phyloP scores from a whole-genome alignment of 441 rosid species.

The Gossypium lobatum region DNA sequence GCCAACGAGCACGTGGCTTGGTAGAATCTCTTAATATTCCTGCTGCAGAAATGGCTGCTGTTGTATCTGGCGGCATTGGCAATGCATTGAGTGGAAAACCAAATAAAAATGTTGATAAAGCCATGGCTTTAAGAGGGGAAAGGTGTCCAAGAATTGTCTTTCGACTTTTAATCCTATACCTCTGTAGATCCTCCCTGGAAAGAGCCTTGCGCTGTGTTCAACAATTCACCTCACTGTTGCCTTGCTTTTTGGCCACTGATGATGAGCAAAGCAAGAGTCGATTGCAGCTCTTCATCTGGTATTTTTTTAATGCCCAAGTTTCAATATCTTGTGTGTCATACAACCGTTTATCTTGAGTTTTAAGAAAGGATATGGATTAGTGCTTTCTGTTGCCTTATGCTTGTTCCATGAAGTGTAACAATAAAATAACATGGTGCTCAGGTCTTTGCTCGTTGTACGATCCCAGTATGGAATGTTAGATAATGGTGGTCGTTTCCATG shows the following conservation, averaged over 20 bases:
- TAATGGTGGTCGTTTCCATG: constrained; percentile 95
- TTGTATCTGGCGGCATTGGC: constrained; percentile 96
- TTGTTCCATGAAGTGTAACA: constrained; percentile 20
- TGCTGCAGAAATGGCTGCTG: constrained; percentile 99
- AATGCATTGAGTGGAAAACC: constrained; percentile 88
- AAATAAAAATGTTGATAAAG: constrained; percentile 80
- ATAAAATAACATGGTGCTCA: constrained; percentile 29
- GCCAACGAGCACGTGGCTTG: constrained; percentile 97
- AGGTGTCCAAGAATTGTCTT: constrained; percentile 90
- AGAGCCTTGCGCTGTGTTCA: constrained; percentile 95
- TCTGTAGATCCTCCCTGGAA: constrained; percentile 81
- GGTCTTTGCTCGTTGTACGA: constrained; percentile 81
- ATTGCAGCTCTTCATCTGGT: constrained; percentile 93
- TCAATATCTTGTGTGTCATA: constrained; percentile 9
- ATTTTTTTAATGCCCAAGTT: constrained; percentile 6
- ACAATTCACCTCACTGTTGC: constrained; percentile 77
- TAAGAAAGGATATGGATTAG: not conserved
- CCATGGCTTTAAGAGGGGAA: constrained; percentile 95
- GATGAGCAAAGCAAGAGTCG: constrained; percentile 95
- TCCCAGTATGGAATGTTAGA: constrained; percentile 77
- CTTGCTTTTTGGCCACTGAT: constrained; percentile 67
- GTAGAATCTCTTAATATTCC: constrained; percentile 98
- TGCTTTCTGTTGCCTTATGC: constrained; percentile 1
- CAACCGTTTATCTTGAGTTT: not conserved
- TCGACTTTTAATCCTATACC: constrained; percentile 79